phyloP scores from a whole-genome alignment of 257 asterid species.

The Mitragyna speciosa region DNA sequence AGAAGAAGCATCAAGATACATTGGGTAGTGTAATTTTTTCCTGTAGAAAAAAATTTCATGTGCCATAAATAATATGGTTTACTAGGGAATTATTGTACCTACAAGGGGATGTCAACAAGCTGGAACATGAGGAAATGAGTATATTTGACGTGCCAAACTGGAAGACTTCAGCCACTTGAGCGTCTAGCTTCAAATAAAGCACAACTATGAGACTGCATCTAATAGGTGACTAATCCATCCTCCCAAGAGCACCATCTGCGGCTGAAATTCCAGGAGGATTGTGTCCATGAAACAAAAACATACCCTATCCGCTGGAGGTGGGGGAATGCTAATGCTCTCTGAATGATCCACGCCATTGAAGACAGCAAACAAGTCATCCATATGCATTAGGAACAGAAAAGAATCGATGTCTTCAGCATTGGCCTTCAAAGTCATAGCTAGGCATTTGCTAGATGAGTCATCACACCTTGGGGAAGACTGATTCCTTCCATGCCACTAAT shows the following conservation, averaged over 20 bases:
- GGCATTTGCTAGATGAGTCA: constrained; percentile 55
- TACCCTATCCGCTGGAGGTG: constrained; percentile 34
- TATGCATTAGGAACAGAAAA: constrained; percentile 15
- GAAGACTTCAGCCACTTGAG: neutral
- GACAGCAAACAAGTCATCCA: constrained; percentile 64
- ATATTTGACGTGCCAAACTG: neutral
- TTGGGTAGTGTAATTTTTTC: no score
- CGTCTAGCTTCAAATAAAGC: constrained; percentile 62
- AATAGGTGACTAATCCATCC: constrained; percentile 41
- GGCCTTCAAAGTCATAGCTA: constrained; percentile 69
- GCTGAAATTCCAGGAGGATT: constrained; percentile 62
- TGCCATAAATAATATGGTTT: neutral
- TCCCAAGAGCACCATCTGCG: constrained; percentile 50
- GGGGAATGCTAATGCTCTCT: constrained; percentile 58
- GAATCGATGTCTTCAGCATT: constrained; percentile 22
- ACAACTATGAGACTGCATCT: constrained; percentile 84
- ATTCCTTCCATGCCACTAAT: constrained; percentile 70
- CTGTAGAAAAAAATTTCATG: neutral
- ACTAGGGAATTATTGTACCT: neutral
- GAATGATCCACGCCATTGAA: constrained; percentile 58
- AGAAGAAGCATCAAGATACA: no score
- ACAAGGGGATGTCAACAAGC: neutral
- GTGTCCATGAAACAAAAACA: constrained; percentile 86
- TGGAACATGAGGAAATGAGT: neutral
- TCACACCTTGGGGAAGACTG: constrained; percentile 71